These are phyloP conservation scores for Pestalotiopsis sp. DNA, from an alignment of 2,329 filamentous ascomycete species.

Conservation along the genomic window DNA sequence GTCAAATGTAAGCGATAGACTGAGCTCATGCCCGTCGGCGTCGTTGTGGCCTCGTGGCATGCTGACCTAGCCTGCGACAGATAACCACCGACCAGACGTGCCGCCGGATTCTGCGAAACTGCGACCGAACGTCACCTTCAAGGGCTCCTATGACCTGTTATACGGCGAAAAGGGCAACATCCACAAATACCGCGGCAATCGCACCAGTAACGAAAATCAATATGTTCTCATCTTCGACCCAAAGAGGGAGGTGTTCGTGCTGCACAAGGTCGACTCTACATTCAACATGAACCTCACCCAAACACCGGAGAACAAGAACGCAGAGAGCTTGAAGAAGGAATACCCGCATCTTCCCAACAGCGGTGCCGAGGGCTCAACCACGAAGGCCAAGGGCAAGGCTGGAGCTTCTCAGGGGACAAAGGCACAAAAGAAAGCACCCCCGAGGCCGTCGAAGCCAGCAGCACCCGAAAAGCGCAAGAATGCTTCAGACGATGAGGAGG, in stretches of 20 bases:
- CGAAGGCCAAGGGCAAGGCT: conserved; percentile 20
- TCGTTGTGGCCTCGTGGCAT: not conserved
- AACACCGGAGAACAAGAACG: conserved; percentile 66
- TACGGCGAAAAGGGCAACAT: conserved; percentile 54
- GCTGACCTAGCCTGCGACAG: conserved; percentile 36
- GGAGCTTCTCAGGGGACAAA: conserved; percentile 12
- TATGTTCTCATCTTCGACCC: conserved; percentile 78
- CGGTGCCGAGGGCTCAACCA: conserved; percentile 19
- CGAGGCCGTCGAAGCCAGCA: conserved; percentile 7
- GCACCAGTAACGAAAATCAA: conserved; percentile 57
- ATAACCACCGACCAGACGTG: conserved; percentile 63
- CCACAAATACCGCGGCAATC: conserved; percentile 63
- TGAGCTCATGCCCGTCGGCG: not conserved
- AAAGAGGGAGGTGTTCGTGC: conserved; percentile 72
- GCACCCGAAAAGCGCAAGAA: conserved; percentile 33
- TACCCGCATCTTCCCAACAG: conserved; percentile 64
- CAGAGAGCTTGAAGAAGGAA: conserved; percentile 64
- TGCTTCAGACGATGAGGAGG: conserved; percentile 45
- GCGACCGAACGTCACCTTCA: conserved; percentile 50
- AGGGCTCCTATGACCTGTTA: conserved; percentile 57
- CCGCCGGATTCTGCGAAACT: conserved; percentile 53
- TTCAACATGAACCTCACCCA: conserved; percentile 85
- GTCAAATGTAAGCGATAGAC: conserved; percentile 54
- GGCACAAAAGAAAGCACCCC: not conserved
- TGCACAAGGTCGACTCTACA: conserved; percentile 80